Evolutionary conservation across 2,329 filamentous ascomycete genomes (phyloP).

Genomic region (Nectriaceae sp.): DNA sequence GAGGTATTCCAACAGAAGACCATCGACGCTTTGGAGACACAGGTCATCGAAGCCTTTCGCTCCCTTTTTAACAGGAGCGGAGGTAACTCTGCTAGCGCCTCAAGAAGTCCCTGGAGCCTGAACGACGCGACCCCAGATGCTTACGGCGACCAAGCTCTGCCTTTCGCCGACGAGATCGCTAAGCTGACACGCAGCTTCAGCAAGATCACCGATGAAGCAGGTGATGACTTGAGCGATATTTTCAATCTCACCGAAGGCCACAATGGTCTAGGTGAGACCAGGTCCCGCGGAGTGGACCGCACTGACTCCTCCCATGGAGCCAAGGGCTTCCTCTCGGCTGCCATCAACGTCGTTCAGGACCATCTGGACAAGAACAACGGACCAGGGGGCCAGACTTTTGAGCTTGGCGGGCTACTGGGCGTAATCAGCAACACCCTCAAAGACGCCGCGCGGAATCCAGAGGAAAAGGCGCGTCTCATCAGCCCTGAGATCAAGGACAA

Average conservation of each 20-base stretch:
- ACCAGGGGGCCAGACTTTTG: constrained; percentile 33
- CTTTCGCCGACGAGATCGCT: constrained; percentile 49
- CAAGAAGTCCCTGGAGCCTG: constrained; percentile 23
- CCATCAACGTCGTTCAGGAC: constrained; percentile 44
- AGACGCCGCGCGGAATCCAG: constrained; percentile 46
- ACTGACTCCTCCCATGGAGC: constrained; percentile 31
- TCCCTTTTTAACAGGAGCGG: constrained; percentile 43
- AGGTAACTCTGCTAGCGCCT: constrained; percentile 11
- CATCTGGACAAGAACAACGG: constrained; percentile 37
- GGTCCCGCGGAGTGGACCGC: constrained; percentile 29
- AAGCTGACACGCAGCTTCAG: constrained; percentile 42
- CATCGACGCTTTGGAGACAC: constrained; percentile 46
- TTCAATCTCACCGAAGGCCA: constrained; percentile 43
- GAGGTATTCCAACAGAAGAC: constrained; percentile 46
- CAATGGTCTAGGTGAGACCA: constrained; percentile 16
- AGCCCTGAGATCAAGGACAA: constrained; percentile 49
- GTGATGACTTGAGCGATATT: constrained; percentile 46
- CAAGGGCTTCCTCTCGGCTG: constrained; percentile 43
- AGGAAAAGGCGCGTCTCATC: constrained; percentile 47
- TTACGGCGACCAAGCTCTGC: constrained; percentile 43
- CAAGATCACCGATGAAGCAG: constrained; percentile 41
- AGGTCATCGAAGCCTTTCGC: constrained; percentile 47
- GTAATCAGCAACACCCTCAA: constrained; percentile 45
- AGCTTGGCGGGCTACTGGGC: constrained; percentile 46
- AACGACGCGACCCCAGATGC: constrained; percentile 39